Percentiles rank a stretch among this genome's conserved stretches.
Conservation (phyloP, 768 basidiomycete genomes). For the Lactarius evosmus region DNA sequence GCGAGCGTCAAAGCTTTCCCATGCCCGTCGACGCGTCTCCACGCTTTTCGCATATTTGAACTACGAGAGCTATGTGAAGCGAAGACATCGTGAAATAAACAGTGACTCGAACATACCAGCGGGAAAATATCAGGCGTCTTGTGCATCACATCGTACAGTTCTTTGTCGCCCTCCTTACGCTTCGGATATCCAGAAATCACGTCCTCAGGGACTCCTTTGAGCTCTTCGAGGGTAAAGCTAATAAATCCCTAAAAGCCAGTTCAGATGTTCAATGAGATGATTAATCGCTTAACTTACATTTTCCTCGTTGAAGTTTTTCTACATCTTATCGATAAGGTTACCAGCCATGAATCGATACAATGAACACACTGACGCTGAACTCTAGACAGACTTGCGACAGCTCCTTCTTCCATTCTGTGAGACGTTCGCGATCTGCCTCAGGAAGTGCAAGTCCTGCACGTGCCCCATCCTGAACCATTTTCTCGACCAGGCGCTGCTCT, state of each 20-base stretch:
- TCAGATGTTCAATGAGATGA: background rate
- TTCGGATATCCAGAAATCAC: constrained; percentile 76
- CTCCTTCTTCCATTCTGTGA: constrained; percentile 69
- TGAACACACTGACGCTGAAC: constrained; percentile 56
- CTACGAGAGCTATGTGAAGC: constrained; percentile 36
- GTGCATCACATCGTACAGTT: constrained; percentile 70
- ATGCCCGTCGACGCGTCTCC: constrained; percentile 61
- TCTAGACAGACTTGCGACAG: constrained; percentile 73
- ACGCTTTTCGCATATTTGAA: constrained; percentile 78
- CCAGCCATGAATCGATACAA: background rate
- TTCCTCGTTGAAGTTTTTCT: constrained; percentile 92
- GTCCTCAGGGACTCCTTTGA: constrained; percentile 77
- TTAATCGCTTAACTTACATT: constrained; percentile 43
- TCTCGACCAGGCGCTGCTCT: constrained; percentile 74
- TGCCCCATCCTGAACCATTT: constrained; percentile 76
- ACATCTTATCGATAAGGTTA: background rate
- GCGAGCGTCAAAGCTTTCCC: constrained; percentile 66
- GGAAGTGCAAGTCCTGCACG: constrained; percentile 75
- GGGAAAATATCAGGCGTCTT: constrained; percentile 84
- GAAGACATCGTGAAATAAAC: background rate
- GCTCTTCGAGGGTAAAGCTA: constrained; percentile 65
- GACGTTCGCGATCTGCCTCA: constrained; percentile 52
- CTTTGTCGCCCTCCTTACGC: constrained; percentile 54
- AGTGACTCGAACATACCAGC: constrained; percentile 44
- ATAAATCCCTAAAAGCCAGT: constrained; percentile 47